A percentile compares a stretch with the other conserved stretches of the same genome.
Evolutionary conservation across 2,329 filamentous ascomycete genomes (phyloP).

Genomic region (Escovopsis sp.): DNA sequence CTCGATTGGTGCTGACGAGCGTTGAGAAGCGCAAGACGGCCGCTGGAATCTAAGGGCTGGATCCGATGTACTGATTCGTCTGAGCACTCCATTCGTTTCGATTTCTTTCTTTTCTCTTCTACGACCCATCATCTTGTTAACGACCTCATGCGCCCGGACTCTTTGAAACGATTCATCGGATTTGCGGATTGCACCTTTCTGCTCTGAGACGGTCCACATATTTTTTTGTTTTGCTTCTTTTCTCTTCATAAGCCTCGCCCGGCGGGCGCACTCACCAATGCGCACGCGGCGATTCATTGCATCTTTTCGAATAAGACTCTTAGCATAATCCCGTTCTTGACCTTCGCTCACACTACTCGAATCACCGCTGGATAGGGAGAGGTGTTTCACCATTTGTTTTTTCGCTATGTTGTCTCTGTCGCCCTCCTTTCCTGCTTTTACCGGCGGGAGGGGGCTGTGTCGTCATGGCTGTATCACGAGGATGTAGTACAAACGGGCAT

Average conservation of each 20-base stretch:
- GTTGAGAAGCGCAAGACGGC: conserved; percentile 69
- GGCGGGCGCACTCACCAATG: conserved; percentile 6
- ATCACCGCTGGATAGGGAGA: conserved; percentile 14
- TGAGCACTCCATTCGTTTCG: conserved; percentile 7
- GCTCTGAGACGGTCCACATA: conserved; percentile 6
- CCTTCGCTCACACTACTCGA: conserved; percentile 21
- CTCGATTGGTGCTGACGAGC: conserved; percentile 74
- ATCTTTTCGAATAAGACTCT: conserved; percentile 9
- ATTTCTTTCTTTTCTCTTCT: conserved; percentile 9
- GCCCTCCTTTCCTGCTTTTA: background rate
- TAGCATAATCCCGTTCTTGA: conserved; percentile 26
- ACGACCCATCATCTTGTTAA: conserved; percentile 12
- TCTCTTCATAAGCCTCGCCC: conserved; percentile 1
- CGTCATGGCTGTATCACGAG: background rate
- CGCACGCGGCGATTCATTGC: conserved; percentile 5
- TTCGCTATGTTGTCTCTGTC: background rate
- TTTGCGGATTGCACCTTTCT: conserved; percentile 17
- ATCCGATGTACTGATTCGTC: background rate
- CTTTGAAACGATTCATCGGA: conserved; percentile 23
- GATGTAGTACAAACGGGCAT: background rate
- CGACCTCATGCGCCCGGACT: conserved; percentile 23
- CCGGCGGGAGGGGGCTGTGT: background rate
- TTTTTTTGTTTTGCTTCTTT: conserved; percentile 2
- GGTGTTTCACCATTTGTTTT: conserved; percentile 1
- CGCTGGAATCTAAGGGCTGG: conserved; percentile 10